Conservation (phyloP, 2,329 filamentous ascomycete genomes). For the Penicillium thymicola region DNA sequence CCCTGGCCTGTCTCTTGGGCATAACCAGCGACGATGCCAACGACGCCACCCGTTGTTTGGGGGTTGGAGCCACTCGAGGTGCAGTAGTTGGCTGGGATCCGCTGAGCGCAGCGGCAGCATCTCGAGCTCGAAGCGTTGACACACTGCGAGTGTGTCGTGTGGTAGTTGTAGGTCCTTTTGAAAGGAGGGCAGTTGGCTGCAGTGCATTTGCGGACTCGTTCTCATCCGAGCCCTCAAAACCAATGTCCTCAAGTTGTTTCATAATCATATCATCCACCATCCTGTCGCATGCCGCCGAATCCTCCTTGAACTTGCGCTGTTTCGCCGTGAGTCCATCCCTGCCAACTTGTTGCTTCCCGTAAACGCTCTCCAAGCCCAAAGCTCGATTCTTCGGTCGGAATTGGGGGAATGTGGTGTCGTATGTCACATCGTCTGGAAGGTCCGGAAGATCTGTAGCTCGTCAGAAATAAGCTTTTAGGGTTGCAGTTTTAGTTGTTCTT, state of each 20-base stretch:
- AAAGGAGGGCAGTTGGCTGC: slow-evolving; percentile 24
- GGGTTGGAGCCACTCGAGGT: slow-evolving; percentile 28
- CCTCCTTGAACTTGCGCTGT: slow-evolving; percentile 67
- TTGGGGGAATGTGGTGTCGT: slow-evolving; percentile 51
- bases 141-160: slow-evolving; percentile 28
- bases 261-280: slow-evolving; percentile 66
- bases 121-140: slow-evolving; percentile 41
- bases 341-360: slow-evolving; percentile 47
- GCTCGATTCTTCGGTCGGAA: slow-evolving; percentile 54
- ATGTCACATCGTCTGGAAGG: slow-evolving; percentile 44
- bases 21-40: slow-evolving; percentile 32
- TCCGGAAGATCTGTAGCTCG: slow-evolving; percentile 51
- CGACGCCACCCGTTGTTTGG: slow-evolving; percentile 36
- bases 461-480: slow-evolving; percentile 18
- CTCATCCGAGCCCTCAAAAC: slow-evolving; percentile 60
- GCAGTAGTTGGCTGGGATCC: slow-evolving; percentile 31
- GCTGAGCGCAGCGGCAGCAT: slow-evolving; percentile 41
- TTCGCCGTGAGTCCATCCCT: slow-evolving; percentile 61
- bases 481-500: slow-evolving; percentile 11
- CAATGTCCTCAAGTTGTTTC: slow-evolving; percentile 61
- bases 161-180: slow-evolving; percentile 23
- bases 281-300: slow-evolving; percentile 60
- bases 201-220: slow-evolving; percentile 38
- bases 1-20: slow-evolving; percentile 44
- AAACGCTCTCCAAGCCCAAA: slow-evolving; percentile 51